A percentile compares a stretch with the other conserved stretches of the same genome.
phyloP scores from a whole-genome alignment of 345 rosid species.

The Eutrema heterophyllum region DNA sequence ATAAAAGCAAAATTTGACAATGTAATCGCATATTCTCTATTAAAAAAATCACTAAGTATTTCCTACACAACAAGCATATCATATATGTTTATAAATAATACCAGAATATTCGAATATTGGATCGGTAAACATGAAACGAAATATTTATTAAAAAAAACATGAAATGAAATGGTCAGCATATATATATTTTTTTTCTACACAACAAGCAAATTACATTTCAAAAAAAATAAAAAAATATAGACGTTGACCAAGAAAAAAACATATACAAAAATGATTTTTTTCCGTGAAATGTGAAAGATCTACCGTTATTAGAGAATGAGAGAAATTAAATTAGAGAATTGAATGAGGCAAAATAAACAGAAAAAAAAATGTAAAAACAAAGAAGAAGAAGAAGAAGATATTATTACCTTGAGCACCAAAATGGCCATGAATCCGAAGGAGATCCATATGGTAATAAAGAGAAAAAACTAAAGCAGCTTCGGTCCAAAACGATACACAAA shows the following conservation, averaged over 20 bases:
- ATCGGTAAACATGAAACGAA: slow-evolving; percentile 3
- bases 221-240: slow-evolving; percentile 1
- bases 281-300: slow-evolving; percentile 1
- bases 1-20: neutral
- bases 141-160: neutral
- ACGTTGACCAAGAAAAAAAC: slow-evolving; percentile 14
- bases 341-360: neutral
- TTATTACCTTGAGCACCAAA: slow-evolving; percentile 52
- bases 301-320: neutral
- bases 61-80: neutral
- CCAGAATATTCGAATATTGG: slow-evolving; percentile 22
- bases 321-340: neutral
- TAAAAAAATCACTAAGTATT: neutral
- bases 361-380: neutral
- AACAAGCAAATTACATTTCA: neutral
- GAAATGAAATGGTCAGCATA: neutral
- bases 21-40: neutral
- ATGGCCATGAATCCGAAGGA: slow-evolving; percentile 61
- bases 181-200: neutral
- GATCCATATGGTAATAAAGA: slow-evolving; percentile 68
- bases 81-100: neutral
- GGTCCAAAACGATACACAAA: slow-evolving; percentile 77
- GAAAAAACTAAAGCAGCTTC: slow-evolving; percentile 71
- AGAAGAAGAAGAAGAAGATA: neutral
- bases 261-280: neutral